These are phyloP conservation scores for Tuber aestivum DNA, from an alignment of 495 filamentous ascomycete species.

Conservation along the genomic window DNA sequence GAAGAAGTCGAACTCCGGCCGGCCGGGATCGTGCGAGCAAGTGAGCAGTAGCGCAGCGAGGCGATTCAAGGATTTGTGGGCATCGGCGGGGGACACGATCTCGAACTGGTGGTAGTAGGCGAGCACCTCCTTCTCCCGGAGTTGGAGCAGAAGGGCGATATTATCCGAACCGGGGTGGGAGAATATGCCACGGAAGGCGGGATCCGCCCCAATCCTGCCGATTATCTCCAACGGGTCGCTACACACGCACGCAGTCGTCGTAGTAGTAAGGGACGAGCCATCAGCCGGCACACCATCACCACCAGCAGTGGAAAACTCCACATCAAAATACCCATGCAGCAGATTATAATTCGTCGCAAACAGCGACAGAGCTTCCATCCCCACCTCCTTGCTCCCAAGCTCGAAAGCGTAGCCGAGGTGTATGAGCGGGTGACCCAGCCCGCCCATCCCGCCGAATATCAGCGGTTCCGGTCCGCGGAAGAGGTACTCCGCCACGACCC, in stretches of 20 bases:
- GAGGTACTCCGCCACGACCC: slow-evolving; percentile 66
- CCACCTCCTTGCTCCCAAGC: slow-evolving; percentile 68
- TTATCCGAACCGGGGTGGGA: slow-evolving; percentile 55
- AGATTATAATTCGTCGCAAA: slow-evolving; percentile 62
- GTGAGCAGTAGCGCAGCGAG: slow-evolving; percentile 51
- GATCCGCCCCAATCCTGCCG: slow-evolving; percentile 49
- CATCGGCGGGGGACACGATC: slow-evolving; percentile 9
- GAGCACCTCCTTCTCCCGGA: slow-evolving; percentile 59
- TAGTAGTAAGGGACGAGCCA: slow-evolving; percentile 13
- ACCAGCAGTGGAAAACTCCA: slow-evolving; percentile 43
- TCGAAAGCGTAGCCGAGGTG: slow-evolving; percentile 87
- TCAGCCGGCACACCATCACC: neutral
- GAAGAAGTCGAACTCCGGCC: slow-evolving; percentile 75
- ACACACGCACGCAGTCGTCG: too few relatives aligned
- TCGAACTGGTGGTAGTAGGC: slow-evolving; percentile 87
- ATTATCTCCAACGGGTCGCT: slow-evolving; percentile 22
- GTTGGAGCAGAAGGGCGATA: slow-evolving; percentile 59
- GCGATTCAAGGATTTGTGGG: slow-evolving; percentile 19
- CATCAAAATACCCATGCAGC: slow-evolving; percentile 73
- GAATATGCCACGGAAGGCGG: slow-evolving; percentile 58
- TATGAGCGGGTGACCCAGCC: slow-evolving; percentile 78
- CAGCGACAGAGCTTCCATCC: slow-evolving; percentile 68
- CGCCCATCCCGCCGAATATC: slow-evolving; percentile 67
- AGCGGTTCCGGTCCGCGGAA: slow-evolving; percentile 70
- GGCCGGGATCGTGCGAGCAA: slow-evolving; percentile 54